Conservation (phyloP, 768 basidiomycete species). For the Panaeolus papilionaceus region DNA sequence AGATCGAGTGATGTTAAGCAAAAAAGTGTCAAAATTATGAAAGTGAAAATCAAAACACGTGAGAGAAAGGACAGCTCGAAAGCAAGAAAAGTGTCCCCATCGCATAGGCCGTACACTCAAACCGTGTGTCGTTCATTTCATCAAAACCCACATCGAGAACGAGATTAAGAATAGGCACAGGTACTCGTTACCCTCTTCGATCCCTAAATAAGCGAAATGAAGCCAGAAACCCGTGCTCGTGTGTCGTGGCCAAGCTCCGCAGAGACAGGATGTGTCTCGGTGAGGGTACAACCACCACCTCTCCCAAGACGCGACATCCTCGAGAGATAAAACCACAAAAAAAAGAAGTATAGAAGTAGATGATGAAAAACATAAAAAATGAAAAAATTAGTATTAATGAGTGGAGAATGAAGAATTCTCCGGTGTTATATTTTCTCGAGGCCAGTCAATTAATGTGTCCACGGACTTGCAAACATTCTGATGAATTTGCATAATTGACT, state of each 20-base stretch:
- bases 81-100: background rate
- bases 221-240: background rate
- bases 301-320: background rate
- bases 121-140: background rate
- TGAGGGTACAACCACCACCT: background rate
- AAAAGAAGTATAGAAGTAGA: background rate
- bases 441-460: constrained; percentile 8
- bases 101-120: background rate
- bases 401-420: constrained; percentile 4
- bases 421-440: background rate
- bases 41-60: background rate
- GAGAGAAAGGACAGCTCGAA: background rate
- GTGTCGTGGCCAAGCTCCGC: background rate
- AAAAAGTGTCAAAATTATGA: background rate
- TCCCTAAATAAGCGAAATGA: constrained; percentile 7
- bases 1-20: background rate
- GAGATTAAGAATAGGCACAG: constrained; percentile 5
- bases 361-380: background rate
- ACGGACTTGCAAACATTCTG: background rate
- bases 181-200: background rate
- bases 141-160: constrained; percentile 10
- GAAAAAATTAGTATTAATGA: constrained; percentile 4
- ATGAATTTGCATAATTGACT: background rate
- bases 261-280: background rate
- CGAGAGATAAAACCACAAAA: background rate